These are phyloP conservation scores for Camelina sativa DNA, from an alignment of 345 rosid species.

Conservation along the genomic window DNA sequence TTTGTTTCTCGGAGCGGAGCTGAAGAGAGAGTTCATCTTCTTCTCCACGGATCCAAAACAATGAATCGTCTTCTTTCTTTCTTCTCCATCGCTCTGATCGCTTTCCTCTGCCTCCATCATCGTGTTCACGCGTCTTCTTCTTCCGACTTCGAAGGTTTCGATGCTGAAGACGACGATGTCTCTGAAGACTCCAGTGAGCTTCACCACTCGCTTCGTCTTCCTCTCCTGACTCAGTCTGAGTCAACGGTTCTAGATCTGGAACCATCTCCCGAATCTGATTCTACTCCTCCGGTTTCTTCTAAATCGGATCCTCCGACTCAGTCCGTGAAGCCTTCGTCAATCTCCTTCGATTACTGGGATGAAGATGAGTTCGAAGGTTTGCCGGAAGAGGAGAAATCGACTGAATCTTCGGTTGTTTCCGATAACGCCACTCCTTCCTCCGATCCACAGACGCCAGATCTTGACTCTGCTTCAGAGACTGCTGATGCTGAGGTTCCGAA, in stretches of 20 bases:
- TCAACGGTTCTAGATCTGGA: slow-evolving; percentile 42
- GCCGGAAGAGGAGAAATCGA: slow-evolving; percentile 49
- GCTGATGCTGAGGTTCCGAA: slow-evolving; percentile 7
- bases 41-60: slow-evolving; percentile 29
- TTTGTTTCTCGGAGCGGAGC: background rate
- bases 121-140: slow-evolving; percentile 42
- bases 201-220: slow-evolving; percentile 54
- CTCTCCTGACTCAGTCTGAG: slow-evolving; percentile 64
- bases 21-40: background rate
- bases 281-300: slow-evolving; percentile 32
- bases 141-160: slow-evolving; percentile 97
- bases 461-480: slow-evolving; percentile 38
- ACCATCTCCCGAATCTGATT: slow-evolving; percentile 40
- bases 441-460: slow-evolving; percentile 43
- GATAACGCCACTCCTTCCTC: slow-evolving; percentile 41
- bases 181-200: slow-evolving; percentile 52
- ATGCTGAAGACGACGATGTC: slow-evolving; percentile 75
- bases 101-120: slow-evolving; percentile 36
- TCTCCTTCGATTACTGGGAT: slow-evolving; percentile 83
- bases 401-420: slow-evolving; percentile 20
- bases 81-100: slow-evolving; percentile 45
- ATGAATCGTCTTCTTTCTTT: slow-evolving; percentile 34
- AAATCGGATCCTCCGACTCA: slow-evolving; percentile 41
- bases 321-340: slow-evolving; percentile 42
- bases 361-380: slow-evolving; percentile 98